Conservation (phyloP, 2,329 filamentous ascomycete species). For the Gremmenia infestans region DNA sequence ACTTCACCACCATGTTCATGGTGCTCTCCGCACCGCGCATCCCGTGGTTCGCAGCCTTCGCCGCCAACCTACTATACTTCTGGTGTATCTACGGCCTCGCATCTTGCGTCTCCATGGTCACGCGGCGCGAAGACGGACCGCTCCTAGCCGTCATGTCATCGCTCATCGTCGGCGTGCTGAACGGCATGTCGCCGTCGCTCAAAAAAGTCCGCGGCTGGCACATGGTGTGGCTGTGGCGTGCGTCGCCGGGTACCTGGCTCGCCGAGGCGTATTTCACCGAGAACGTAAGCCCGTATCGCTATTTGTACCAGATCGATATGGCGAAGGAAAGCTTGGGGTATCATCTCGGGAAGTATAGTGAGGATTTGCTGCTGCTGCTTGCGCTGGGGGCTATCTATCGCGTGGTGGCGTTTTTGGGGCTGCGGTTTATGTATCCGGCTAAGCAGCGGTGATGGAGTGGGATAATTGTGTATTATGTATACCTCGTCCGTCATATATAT, state of each 20-base stretch:
- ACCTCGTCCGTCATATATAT: too few species aligned
- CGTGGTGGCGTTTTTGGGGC: constrained; percentile 39
- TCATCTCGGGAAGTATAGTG: constrained; percentile 38
- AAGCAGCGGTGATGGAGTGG: constrained; percentile 18
- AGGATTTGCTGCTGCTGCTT: constrained; percentile 42
- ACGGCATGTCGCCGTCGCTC: constrained; percentile 48
- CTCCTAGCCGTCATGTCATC: constrained; percentile 50
- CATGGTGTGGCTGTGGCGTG: constrained; percentile 51
- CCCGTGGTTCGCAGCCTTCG: constrained; percentile 43
- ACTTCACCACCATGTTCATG: constrained; percentile 49
- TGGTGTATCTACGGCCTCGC: constrained; percentile 55
- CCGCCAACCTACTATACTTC: constrained; percentile 50
- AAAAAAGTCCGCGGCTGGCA: constrained; percentile 46
- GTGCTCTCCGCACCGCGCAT: constrained; percentile 47
- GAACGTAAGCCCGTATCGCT: constrained; percentile 43
- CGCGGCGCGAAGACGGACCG: constrained; percentile 51
- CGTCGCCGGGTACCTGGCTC: constrained; percentile 50
- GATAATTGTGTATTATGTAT: too few species aligned
- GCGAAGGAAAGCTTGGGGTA: constrained; percentile 42
- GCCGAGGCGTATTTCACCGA: constrained; percentile 52
- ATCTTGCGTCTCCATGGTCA: constrained; percentile 47
- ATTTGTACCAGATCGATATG: constrained; percentile 46
- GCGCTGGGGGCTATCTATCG: constrained; percentile 42
- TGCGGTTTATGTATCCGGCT: constrained; percentile 28
- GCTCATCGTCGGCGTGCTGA: constrained; percentile 50